phyloP scores from a whole-genome alignment of 2,329 filamentous ascomycete species.

The Colletotrichum sp. region DNA sequence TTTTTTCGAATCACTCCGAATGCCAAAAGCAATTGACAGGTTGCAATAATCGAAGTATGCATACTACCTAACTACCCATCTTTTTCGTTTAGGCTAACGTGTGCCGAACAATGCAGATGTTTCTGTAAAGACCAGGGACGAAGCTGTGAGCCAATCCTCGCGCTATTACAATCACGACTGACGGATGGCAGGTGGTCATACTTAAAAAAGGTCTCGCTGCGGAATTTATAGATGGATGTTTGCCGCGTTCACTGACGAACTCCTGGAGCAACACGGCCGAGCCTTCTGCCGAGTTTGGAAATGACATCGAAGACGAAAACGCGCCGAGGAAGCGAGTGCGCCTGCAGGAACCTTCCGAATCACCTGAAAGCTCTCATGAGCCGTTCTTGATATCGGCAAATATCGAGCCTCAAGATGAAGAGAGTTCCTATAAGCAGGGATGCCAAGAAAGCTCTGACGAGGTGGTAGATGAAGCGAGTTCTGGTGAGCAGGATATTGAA shows the following conservation, averaged over 20 bases:
- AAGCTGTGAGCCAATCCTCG: background rate
- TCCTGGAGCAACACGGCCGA: background rate
- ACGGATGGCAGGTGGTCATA: fast-evolving
- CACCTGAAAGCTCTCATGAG: background rate
- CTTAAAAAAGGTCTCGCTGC: fast-evolving
- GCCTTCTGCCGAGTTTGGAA: fast-evolving
- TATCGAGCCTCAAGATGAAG: background rate
- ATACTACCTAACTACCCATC: fast-evolving
- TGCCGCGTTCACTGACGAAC: background rate
- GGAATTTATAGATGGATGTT: fast-evolving
- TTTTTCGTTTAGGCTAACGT: background rate
- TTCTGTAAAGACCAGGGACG: fast-evolving
- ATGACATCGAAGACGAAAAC: background rate
- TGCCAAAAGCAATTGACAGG: too few species aligned
- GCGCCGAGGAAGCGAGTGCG: background rate
- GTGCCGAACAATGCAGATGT: fast-evolving
- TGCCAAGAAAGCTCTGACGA: too few species aligned
- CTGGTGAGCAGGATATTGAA: background rate
- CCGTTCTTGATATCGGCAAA: background rate
- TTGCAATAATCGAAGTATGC: too few species aligned
- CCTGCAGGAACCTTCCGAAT: background rate
- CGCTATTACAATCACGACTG: background rate
- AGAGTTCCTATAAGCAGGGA: too few species aligned
- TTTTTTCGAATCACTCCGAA: too few species aligned
- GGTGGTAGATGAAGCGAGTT: background rate